These are phyloP conservation scores for Aspergillus brunneoviolaceus DNA, from an alignment of 2,329 filamentous ascomycete species.

Conservation along the genomic window DNA sequence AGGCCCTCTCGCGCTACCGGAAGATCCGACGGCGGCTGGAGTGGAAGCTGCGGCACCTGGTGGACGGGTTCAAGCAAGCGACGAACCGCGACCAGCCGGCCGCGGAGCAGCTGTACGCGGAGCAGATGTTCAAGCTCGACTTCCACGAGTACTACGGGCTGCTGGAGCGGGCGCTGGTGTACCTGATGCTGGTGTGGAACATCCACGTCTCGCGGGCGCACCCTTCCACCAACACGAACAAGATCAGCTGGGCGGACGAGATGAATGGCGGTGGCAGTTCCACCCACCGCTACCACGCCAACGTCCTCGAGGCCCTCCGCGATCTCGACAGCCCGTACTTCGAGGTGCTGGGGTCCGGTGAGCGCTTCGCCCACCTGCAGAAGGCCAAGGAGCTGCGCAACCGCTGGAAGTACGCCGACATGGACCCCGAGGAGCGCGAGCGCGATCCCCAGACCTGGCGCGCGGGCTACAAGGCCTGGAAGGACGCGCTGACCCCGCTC, in stretches of 20 bases:
- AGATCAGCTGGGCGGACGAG: neutral
- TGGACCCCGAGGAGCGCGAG: slow-evolving; percentile 33
- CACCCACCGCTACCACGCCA: slow-evolving; percentile 66
- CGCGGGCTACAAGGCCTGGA: slow-evolving; percentile 22
- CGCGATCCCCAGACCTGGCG: slow-evolving; percentile 13
- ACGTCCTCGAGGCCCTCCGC: slow-evolving; percentile 64
- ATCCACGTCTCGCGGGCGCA: slow-evolving; percentile 49
- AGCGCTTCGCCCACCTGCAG: slow-evolving; percentile 59
- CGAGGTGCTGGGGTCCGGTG: slow-evolving; percentile 53
- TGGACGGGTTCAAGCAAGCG: slow-evolving; percentile 57
- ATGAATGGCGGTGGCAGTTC: neutral
- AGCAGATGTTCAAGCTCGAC: slow-evolving; percentile 74
- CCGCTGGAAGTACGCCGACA: slow-evolving; percentile 68
- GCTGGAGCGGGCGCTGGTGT: slow-evolving; percentile 68
- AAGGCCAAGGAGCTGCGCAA: slow-evolving; percentile 70
- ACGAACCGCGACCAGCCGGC: slow-evolving; percentile 30
- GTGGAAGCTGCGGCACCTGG: slow-evolving; percentile 64
- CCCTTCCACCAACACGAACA: slow-evolving; percentile 2
- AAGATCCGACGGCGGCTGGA: slow-evolving; percentile 61
- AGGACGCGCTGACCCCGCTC: slow-evolving; percentile 41
- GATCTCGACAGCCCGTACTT: slow-evolving; percentile 58
- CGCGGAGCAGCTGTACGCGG: slow-evolving; percentile 41
- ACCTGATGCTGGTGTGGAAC: slow-evolving; percentile 64
- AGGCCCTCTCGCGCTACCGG: slow-evolving; percentile 58
- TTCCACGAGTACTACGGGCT: slow-evolving; percentile 76